phyloP scores from a whole-genome alignment of 2,329 filamentous ascomycete genomes.

The Apiospora rasikravindrae region DNA sequence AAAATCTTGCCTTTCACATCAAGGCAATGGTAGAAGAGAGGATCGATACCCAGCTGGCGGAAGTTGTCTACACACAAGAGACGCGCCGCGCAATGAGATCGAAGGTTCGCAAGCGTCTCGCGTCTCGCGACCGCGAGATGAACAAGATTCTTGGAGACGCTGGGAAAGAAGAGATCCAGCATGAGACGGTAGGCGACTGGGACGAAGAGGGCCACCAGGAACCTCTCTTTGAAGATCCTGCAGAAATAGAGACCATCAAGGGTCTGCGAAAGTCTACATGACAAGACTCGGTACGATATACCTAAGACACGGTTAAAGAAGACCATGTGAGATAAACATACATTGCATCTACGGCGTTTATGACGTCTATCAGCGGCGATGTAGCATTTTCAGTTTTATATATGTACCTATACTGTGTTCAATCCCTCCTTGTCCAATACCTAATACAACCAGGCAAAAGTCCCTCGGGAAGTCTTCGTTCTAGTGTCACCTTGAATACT shows the following conservation, averaged over 20 bases:
- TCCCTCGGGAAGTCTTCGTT: neutral
- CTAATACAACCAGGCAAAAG: neutral
- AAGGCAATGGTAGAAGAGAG: slow-evolving; percentile 78
- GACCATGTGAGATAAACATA: neutral
- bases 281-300: slow-evolving; percentile 13
- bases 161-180: neutral
- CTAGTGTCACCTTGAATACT: neutral
- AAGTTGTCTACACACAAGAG: slow-evolving; percentile 56
- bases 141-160: slow-evolving; percentile 31
- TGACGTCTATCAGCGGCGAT: neutral
- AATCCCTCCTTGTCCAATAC: neutral
- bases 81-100: slow-evolving; percentile 39
- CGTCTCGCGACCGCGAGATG: slow-evolving; percentile 26
- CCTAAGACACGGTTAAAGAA: neutral
- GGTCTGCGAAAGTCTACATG: slow-evolving; percentile 21
- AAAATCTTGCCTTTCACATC: slow-evolving; percentile 77
- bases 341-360: neutral
- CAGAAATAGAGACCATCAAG: slow-evolving; percentile 26
- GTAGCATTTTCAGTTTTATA: neutral
- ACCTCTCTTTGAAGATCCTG: slow-evolving; percentile 36
- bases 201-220: slow-evolving; percentile 43
- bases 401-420: neutral
- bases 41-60: slow-evolving; percentile 68
- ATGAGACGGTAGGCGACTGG: slow-evolving; percentile 39
- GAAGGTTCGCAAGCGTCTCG: slow-evolving; percentile 31